Conservation (phyloP, 2,329 filamentous ascomycete species). For the Colletotrichum agaves region DNA sequence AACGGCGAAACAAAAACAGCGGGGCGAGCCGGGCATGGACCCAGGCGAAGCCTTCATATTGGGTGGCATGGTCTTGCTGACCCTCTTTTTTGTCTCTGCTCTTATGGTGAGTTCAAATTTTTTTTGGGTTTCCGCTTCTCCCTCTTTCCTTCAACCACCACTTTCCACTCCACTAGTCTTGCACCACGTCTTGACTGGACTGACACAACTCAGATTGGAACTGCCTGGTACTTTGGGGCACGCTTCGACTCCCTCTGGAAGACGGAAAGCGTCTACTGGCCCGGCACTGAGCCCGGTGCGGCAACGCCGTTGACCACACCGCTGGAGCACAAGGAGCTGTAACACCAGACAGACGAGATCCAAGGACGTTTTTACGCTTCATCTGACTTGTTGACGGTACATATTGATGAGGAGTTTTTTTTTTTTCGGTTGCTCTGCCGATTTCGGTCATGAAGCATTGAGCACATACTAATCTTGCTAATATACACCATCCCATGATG, state of each 20-base stretch:
- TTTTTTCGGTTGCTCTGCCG: conserved; percentile 24
- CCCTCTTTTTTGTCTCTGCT: conserved; percentile 76
- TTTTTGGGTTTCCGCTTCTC: background rate
- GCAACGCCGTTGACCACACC: conserved; percentile 28
- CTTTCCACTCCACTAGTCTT: background rate
- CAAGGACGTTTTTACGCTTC: conserved; percentile 32
- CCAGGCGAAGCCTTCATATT: conserved; percentile 74
- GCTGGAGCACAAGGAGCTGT: conserved; percentile 38
- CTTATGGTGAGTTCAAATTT: conserved; percentile 73
- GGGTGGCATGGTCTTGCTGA: conserved; percentile 71
- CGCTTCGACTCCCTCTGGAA: conserved; percentile 71
- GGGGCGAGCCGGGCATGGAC: conserved; percentile 58
- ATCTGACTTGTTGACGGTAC: conserved; percentile 37
- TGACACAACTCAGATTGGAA: conserved; percentile 67
- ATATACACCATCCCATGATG: conserved; percentile 35
- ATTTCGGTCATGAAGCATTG: conserved; percentile 24
- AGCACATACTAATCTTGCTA: conserved; percentile 37
- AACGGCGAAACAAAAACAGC: conserved; percentile 50
- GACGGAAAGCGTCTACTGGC: conserved; percentile 35
- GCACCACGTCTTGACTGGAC: background rate
- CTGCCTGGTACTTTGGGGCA: conserved; percentile 84
- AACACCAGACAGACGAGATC: conserved; percentile 23
- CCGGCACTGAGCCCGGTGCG: conserved; percentile 29
- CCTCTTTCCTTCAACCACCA: background rate
- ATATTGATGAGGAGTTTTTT: conserved; percentile 35